phyloP scores from a whole-genome alignment of 2,329 filamentous ascomycete species.

The Aureobasidium sp. region DNA sequence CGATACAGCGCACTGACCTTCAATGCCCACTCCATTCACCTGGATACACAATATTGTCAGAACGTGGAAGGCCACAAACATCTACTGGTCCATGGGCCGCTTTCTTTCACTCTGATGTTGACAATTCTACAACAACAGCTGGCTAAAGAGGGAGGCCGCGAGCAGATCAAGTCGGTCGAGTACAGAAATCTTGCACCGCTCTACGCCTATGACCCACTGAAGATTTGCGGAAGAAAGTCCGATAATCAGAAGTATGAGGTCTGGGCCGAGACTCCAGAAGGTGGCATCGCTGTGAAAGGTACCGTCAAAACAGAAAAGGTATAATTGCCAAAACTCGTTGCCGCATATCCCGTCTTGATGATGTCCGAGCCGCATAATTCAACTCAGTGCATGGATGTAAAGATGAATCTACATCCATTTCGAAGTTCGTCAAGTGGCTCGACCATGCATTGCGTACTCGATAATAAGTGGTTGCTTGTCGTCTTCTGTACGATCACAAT shows the following conservation, averaged over 20 bases:
- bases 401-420: not conserved
- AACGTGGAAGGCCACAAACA: conserved; percentile 64
- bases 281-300: conserved; percentile 38
- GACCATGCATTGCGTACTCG: not conserved
- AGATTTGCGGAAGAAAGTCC: conserved; percentile 53
- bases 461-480: not conserved
- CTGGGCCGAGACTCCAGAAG: conserved; percentile 34
- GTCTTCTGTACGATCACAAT: too few species aligned
- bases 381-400: not conserved
- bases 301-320: conserved; percentile 22
- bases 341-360: not conserved
- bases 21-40: conserved; percentile 87
- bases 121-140: conserved; percentile 54
- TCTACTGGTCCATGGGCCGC: conserved; percentile 77
- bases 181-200: conserved; percentile 79
- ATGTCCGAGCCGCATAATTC: not conserved
- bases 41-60: conserved; percentile 62
- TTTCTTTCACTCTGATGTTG: conserved; percentile 70
- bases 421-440: not conserved
- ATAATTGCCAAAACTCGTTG: not conserved
- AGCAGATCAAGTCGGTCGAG: conserved; percentile 48
- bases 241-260: conserved; percentile 33
- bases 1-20: conserved; percentile 84
- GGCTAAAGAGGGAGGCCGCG: conserved; percentile 23
- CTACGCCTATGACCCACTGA: conserved; percentile 63